phyloP scores from a whole-genome alignment of 2,329 filamentous ascomycete species.

The Didymosphaeria variabile region DNA sequence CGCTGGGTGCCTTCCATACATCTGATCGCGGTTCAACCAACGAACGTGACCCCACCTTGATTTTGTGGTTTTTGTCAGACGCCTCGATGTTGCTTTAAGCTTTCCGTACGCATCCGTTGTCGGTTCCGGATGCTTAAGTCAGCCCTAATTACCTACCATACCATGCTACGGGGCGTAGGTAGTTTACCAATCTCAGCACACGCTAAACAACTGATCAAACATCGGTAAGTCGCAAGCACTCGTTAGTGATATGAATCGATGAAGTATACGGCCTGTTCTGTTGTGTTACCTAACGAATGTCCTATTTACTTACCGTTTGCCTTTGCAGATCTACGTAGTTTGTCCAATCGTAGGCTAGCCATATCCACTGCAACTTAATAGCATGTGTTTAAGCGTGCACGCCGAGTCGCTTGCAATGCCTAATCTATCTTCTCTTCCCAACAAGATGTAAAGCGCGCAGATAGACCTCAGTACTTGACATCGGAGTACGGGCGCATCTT shows the following conservation, averaged over 20 bases:
- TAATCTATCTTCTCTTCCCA: neutral
- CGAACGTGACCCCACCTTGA: neutral
- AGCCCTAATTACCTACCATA: neutral
- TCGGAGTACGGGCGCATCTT: neutral
- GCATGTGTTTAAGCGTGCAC: too few species aligned
- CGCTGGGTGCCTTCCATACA: neutral
- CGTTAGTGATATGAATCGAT: too few species aligned
- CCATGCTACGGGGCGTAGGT: too few species aligned
- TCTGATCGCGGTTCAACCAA: neutral
- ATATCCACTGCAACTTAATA: too few species aligned
- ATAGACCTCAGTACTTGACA: neutral
- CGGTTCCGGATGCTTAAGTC: neutral
- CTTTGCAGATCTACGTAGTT: too few species aligned
- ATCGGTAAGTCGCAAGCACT: too few species aligned
- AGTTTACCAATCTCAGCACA: neutral
- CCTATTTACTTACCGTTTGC: too few species aligned
- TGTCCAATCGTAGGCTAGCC: too few species aligned
- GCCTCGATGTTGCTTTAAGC: neutral
- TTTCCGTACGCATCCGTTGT: neutral
- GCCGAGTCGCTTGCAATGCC: too few species aligned
- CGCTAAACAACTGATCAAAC: neutral
- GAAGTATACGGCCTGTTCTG: too few species aligned
- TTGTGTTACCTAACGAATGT: too few species aligned
- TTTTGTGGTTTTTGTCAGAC: neutral
- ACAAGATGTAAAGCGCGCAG: neutral